phyloP scores from a whole-genome alignment of 225 moss, liverwort and hornwort species.

The Thuidium tamariscinum region DNA sequence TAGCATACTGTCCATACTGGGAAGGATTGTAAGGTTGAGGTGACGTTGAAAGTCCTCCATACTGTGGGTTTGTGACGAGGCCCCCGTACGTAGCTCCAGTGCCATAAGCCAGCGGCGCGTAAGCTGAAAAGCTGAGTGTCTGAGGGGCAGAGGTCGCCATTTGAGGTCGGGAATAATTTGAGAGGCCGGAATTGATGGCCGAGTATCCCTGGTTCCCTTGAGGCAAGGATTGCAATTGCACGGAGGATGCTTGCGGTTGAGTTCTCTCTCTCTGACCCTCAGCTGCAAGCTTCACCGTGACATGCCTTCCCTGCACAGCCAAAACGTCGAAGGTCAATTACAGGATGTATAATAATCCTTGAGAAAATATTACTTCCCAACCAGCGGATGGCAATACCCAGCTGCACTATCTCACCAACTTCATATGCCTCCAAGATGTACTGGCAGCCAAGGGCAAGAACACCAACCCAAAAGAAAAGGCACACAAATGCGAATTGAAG shows the following conservation, averaged over 20 bases:
- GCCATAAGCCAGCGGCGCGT: conserved; percentile 58
- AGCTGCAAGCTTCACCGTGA: conserved; percentile 92
- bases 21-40: conserved; percentile 80
- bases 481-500: neutral
- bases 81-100: conserved; percentile 59
- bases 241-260: conserved; percentile 43
- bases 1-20: conserved; percentile 80
- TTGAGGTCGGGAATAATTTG: conserved; percentile 70
- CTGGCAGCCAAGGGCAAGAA: neutral
- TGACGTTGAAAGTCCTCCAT: conserved; percentile 57
- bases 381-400: neutral
- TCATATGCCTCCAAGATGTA: neutral
- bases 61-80: conserved; percentile 64
- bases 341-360: neutral
- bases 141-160: conserved; percentile 66
- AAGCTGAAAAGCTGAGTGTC: conserved; percentile 58
- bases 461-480: neutral
- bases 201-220: conserved; percentile 70
- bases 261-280: conserved; percentile 85
- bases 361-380: neutral
- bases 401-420: neutral
- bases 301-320: conserved; percentile 75
- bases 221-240: conserved; percentile 61
- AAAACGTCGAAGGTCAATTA: neutral
- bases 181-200: conserved; percentile 52